Evolutionary conservation across 2,329 filamentous ascomycete genomes (phyloP).

Genomic region (Epichloe bromicola): DNA sequence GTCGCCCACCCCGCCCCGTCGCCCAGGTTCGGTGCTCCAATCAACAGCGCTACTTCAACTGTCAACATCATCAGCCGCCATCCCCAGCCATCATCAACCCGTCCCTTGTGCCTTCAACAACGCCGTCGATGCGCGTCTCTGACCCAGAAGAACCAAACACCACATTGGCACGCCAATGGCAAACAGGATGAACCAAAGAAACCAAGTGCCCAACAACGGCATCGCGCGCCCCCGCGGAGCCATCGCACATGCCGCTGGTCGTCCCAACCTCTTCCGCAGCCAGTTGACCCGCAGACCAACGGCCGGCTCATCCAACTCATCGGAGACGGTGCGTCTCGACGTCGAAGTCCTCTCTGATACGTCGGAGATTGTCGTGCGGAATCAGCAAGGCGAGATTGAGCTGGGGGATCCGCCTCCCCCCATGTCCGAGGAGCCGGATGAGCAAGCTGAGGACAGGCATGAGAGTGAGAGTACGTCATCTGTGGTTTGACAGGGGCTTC

Average conservation of each 20-base stretch:
- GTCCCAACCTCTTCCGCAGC: slow-evolving; percentile 43
- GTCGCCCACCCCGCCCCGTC: too few relatives aligned
- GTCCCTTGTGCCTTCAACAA: too few relatives aligned
- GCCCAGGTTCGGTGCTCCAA: too few relatives aligned
- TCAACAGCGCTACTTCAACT: too few relatives aligned
- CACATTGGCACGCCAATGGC: background rate
- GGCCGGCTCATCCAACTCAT: slow-evolving; percentile 23
- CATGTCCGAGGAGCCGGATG: slow-evolving; percentile 39
- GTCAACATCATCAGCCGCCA: too few relatives aligned
- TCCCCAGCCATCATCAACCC: too few relatives aligned
- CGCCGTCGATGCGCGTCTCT: background rate
- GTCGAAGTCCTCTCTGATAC: slow-evolving; percentile 30
- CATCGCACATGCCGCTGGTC: slow-evolving; percentile 2
- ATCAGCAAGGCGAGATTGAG: slow-evolving; percentile 49
- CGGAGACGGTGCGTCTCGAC: slow-evolving; percentile 37
- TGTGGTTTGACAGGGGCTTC: background rate
- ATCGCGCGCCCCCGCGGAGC: slow-evolving; percentile 1
- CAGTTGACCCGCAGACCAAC: slow-evolving; percentile 46
- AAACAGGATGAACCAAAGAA: slow-evolving; percentile 3
- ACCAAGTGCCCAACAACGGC: background rate
- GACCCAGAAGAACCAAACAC: background rate
- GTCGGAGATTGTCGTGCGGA: slow-evolving; percentile 48
- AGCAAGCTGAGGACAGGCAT: slow-evolving; percentile 43
- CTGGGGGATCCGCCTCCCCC: slow-evolving; percentile 43
- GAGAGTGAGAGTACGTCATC: slow-evolving; percentile 39